Conservation (phyloP, 2,329 filamentous ascomycete genomes). For the Ophiostoma triangulosporum region DNA sequence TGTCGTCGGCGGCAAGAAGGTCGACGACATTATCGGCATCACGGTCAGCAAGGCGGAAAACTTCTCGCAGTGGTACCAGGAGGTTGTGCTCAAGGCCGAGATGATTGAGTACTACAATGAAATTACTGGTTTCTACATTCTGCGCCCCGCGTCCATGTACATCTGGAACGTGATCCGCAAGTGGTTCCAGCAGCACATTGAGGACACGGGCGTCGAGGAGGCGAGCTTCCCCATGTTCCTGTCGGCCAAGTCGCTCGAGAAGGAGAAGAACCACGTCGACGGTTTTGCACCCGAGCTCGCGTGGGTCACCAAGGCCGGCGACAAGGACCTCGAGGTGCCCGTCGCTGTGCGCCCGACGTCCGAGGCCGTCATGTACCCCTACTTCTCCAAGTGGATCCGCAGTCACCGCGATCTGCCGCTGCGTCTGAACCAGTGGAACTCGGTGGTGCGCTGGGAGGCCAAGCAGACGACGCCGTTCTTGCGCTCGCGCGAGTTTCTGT, state of each 20-base stretch:
- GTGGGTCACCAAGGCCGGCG: constrained; percentile 81
- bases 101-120: constrained; percentile 93
- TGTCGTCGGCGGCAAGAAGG: constrained; percentile 44
- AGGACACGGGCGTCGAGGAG: constrained; percentile 85
- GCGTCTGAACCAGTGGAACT: constrained; percentile 97
- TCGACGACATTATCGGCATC: constrained; percentile 69
- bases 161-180: constrained; percentile 53
- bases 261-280: constrained; percentile 93
- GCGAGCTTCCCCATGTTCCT: constrained; percentile 96
- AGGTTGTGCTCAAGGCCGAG: constrained; percentile 91
- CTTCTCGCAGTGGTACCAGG: constrained; percentile 93
- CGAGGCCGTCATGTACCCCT: constrained; percentile 82
- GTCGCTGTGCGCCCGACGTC: constrained; percentile 56
- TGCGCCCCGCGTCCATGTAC: constrained; percentile 52
- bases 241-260: constrained; percentile 72
- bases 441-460: constrained; percentile 77
- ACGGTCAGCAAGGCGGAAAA: constrained; percentile 74
- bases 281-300: constrained; percentile 92
- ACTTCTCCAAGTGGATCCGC: constrained; percentile 94
- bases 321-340: constrained; percentile 77
- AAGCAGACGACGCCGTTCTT: constrained; percentile 86
- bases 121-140: constrained; percentile 93
- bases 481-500: constrained; percentile 86
- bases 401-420: constrained; percentile 90
- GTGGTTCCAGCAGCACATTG: constrained; percentile 63